Evolutionary conservation across 2,329 filamentous ascomycete species (phyloP).

Genomic region (Sclerotinia sclerotiorum): DNA sequence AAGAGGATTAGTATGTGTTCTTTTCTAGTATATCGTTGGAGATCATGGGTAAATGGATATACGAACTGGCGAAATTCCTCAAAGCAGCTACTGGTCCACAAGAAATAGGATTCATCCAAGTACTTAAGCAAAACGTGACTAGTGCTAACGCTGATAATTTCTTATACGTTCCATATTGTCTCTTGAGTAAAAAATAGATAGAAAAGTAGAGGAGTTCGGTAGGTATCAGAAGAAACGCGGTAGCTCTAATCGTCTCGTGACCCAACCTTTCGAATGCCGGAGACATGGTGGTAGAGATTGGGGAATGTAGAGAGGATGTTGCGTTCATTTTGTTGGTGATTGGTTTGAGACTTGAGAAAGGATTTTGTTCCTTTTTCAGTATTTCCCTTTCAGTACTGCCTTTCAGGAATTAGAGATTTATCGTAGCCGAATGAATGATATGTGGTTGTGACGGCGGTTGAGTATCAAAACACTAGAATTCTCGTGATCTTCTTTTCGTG

Average conservation of each 20-base stretch:
- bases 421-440: not conserved
- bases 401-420: not conserved
- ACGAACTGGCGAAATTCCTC: conserved; percentile 42
- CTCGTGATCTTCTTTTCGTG: not conserved
- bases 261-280: conserved; percentile 33
- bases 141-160: conserved; percentile 34
- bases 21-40: not conserved
- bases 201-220: conserved; percentile 39
- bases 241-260: conserved; percentile 35
- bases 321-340: conserved; percentile 33
- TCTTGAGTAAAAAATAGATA: conserved; percentile 39
- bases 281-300: conserved; percentile 30
- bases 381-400: too few relatives aligned
- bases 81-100: conserved; percentile 40
- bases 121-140: conserved; percentile 34
- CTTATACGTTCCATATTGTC: conserved; percentile 31
- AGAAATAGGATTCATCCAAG: conserved; percentile 38
- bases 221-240: conserved; percentile 37
- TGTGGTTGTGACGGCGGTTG: not conserved
- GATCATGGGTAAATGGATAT: not conserved
- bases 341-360: not conserved
- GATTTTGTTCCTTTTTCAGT: not conserved
- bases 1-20: not conserved
- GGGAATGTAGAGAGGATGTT: conserved; percentile 26
- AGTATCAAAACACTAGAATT: not conserved